A percentile compares a stretch with the other conserved stretches of the same genome.
phyloP scores from a whole-genome alignment of 2,329 filamentous ascomycete species.

The Cordyceps tenuipes region DNA sequence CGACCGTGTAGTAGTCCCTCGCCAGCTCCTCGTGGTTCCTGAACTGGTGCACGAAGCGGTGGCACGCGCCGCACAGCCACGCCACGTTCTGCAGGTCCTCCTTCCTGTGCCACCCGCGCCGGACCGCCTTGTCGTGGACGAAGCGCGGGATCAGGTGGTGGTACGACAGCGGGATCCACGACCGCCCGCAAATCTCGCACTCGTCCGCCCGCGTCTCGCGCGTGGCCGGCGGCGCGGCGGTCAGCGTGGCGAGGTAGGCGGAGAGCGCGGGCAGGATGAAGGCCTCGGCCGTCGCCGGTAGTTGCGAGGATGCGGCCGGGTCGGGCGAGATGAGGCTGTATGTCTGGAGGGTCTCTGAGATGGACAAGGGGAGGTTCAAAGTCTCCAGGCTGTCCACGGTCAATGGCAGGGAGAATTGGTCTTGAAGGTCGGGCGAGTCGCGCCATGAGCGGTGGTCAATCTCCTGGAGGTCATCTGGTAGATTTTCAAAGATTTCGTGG shows the following conservation, averaged over 20 bases:
- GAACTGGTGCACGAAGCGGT: constrained; percentile 72
- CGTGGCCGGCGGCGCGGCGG: constrained; percentile 56
- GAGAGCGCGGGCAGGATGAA: constrained; percentile 58
- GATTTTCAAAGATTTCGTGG: constrained; percentile 54
- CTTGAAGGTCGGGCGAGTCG: constrained; percentile 34
- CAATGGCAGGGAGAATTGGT: constrained; percentile 50
- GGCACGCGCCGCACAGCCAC: constrained; percentile 79
- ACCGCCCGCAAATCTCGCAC: constrained; percentile 70
- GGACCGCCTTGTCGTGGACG: constrained; percentile 67
- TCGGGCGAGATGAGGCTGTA: constrained; percentile 53
- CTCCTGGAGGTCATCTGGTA: constrained; percentile 53
- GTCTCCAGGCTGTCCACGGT: constrained; percentile 42
- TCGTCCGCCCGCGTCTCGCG: constrained; percentile 43
- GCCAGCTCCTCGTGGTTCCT: constrained; percentile 72
- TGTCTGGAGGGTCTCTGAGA: constrained; percentile 58
- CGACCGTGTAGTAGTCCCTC: constrained; percentile 62
- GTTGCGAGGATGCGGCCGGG: constrained; percentile 23
- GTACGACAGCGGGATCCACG: constrained; percentile 70
- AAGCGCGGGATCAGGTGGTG: constrained; percentile 78
- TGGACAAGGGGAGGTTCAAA: constrained; percentile 43
- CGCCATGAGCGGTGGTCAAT: constrained; percentile 51
- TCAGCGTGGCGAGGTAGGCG: constrained; percentile 50
- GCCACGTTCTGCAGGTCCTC: constrained; percentile 73
- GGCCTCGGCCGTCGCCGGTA: constrained; percentile 33
- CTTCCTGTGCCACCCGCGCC: constrained; percentile 69